Conservation (phyloP, 2,329 filamentous ascomycete species). For the Trichoderma sp. region DNA sequence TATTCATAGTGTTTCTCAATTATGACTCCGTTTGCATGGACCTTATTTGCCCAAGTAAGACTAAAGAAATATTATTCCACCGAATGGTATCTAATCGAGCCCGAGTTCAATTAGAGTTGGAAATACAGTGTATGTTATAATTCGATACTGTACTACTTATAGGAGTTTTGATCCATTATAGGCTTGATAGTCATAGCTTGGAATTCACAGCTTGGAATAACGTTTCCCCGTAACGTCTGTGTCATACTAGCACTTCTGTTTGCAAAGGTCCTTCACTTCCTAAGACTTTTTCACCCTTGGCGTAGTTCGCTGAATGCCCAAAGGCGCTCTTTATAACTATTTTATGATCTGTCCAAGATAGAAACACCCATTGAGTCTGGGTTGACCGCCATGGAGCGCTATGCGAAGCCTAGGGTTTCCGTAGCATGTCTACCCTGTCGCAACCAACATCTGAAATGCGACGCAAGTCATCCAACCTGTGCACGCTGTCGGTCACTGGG, state of each 20-base stretch:
- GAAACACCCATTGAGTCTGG: not conserved
- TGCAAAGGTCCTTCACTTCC: not conserved
- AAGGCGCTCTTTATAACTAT: not conserved
- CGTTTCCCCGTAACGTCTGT: not conserved
- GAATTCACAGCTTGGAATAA: not conserved
- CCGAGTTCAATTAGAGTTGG: not conserved
- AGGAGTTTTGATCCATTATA: not conserved
- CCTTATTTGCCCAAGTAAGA: not conserved
- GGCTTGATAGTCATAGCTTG: not conserved
- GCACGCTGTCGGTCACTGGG: not conserved
- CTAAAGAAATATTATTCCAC: not conserved
- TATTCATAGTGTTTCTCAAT: not conserved
- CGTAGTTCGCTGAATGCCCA: not conserved
- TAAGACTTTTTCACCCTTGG: not conserved
- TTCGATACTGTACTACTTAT: fast-evolving
- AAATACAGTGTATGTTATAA: not conserved
- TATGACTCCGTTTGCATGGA: not conserved
- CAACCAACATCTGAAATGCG: not conserved
- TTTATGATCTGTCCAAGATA: not conserved
- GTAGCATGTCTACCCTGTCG: not conserved
- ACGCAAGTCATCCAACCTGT: not conserved
- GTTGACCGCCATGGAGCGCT: not conserved
- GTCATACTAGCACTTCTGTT: not conserved
- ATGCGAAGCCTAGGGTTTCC: not conserved
- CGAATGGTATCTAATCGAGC: not conserved